A percentile compares a stretch with the other conserved stretches of the same genome.
Evolutionary conservation across 805 yeast genomes (phyloP).

Genomic region (Saccharomycopsis fermentans): DNA sequence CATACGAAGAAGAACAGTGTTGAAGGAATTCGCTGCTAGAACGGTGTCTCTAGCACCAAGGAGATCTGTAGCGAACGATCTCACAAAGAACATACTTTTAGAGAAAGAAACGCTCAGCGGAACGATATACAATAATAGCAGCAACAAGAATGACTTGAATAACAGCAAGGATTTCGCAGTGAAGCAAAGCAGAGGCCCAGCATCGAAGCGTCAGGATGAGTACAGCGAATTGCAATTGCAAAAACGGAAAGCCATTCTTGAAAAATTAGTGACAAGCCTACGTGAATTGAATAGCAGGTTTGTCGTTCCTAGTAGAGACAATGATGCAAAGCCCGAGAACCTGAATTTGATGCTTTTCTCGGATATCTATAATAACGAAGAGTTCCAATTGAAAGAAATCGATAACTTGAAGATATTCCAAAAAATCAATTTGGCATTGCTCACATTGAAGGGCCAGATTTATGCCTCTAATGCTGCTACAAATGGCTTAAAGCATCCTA

Average conservation of each 20-base stretch:
- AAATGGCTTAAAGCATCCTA: conserved; percentile 3
- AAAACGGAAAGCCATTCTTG: neutral
- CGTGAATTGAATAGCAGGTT: neutral
- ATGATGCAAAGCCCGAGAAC: neutral
- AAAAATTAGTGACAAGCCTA: neutral
- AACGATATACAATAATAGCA: neutral
- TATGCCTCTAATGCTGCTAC: neutral
- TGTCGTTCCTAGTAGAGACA: neutral
- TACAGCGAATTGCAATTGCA: neutral
- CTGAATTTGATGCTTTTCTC: neutral
- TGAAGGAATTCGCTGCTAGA: neutral
- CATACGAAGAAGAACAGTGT: neutral
- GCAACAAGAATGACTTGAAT: neutral
- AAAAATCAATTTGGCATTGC: conserved; percentile 1
- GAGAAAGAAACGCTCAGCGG: neutral
- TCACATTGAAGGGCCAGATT: neutral
- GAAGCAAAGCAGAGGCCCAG: neutral
- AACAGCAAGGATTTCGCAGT: neutral
- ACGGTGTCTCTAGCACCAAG: neutral
- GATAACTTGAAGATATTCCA: neutral
- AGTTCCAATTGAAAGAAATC: neutral
- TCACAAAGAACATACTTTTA: neutral
- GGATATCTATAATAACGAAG: neutral
- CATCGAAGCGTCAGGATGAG: neutral
- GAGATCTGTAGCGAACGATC: neutral